Percentiles rank a stretch among this genome's conserved stretches.
phyloP scores from a whole-genome alignment of 768 basidiomycete genomes.

The Favolaschia claudopus region DNA sequence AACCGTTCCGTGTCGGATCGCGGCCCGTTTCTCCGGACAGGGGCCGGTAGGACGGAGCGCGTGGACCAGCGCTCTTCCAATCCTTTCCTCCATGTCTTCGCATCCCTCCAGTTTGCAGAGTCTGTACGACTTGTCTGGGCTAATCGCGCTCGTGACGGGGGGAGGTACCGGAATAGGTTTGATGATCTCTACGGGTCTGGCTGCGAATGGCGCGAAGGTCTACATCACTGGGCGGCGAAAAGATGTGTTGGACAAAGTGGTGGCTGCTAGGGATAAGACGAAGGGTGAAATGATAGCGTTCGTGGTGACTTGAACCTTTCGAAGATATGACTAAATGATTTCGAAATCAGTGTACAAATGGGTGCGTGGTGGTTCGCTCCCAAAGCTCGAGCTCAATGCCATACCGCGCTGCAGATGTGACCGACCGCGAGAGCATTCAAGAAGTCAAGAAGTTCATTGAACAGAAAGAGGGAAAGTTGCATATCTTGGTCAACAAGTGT shows the following conservation, averaged over 20 bases:
- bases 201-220: slow-evolving; percentile 80
- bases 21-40: slow-evolving; percentile 5
- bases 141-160: slow-evolving; percentile 62
- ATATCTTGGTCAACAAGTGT: slow-evolving; percentile 86
- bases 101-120: slow-evolving; percentile 39
- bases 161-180: slow-evolving; percentile 63
- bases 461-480: slow-evolving; percentile 71
- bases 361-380: no score
- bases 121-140: slow-evolving; percentile 62
- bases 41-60: slow-evolving; percentile 18
- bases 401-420: no score
- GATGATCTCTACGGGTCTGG: slow-evolving; percentile 77
- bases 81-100: slow-evolving; percentile 31
- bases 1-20: slow-evolving; percentile 15
- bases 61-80: slow-evolving; percentile 28
- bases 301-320: slow-evolving; percentile 15
- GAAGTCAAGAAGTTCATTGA: slow-evolving; percentile 60
- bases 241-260: slow-evolving; percentile 66
- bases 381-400: no score
- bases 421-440: slow-evolving; percentile 70
- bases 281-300: slow-evolving; percentile 69
- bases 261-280: slow-evolving; percentile 53
- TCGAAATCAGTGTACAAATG: slow-evolving; percentile 60
- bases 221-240: slow-evolving; percentile 79
- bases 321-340: slow-evolving; percentile 1